A percentile compares a stretch with the other conserved stretches of the same genome.
phyloP scores from a whole-genome alignment of 768 basidiomycete species.

The Termitomyces bulborhizus region DNA sequence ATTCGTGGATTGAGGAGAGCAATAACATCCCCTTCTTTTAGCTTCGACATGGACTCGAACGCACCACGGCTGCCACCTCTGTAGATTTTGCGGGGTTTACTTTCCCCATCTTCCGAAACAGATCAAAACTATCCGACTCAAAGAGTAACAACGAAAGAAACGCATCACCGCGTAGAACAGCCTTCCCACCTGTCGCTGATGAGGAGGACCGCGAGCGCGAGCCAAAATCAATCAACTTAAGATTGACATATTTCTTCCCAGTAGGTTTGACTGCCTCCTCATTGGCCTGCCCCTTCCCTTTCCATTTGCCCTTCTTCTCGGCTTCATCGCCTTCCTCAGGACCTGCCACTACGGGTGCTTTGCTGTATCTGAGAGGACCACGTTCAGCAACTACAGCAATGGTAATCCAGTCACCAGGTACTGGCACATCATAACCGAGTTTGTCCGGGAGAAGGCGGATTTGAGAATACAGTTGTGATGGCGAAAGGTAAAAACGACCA shows the following conservation, averaged over 20 bases:
- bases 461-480: constrained; percentile 84
- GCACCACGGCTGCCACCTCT: constrained; percentile 90
- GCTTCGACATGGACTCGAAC: constrained; percentile 80
- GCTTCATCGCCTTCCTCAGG: constrained; percentile 35
- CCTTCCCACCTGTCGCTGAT: constrained; percentile 49
- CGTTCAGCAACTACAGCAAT: constrained; percentile 94
- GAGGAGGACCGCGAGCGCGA: constrained; percentile 47
- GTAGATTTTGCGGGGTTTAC: constrained; percentile 58
- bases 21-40: constrained; percentile 86
- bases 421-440: constrained; percentile 85
- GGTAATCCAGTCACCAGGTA: constrained; percentile 91
- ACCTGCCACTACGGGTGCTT: constrained; percentile 53
- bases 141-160: constrained; percentile 81
- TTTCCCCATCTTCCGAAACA: constrained; percentile 46
- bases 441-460: constrained; percentile 72
- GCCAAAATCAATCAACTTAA: constrained; percentile 82
- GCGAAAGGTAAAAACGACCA: constrained; percentile 83
- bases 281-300: constrained; percentile 29
- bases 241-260: constrained; percentile 79
- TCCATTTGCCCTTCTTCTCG: constrained; percentile 29
- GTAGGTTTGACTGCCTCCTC: constrained; percentile 30
- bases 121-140: constrained; percentile 72
- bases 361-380: constrained; percentile 68
- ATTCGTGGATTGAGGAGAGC: constrained; percentile 86
- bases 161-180: constrained; percentile 73